phyloP scores from a whole-genome alignment of 306 rosid species.

The Fagus sylvatica region DNA sequence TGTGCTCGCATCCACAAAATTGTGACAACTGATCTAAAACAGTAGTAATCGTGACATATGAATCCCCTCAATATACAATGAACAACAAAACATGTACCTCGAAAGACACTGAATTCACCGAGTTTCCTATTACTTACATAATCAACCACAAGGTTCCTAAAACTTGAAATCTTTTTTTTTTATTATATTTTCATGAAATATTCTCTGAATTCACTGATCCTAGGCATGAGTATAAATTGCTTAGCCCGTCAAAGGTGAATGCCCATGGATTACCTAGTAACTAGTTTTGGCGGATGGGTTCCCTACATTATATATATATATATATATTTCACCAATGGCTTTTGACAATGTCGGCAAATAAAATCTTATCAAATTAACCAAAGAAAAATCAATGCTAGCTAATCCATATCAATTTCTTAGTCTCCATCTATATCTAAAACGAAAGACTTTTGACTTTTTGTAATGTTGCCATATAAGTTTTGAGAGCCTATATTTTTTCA shows the following conservation, averaged over 20 bases:
- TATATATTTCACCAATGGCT: not conserved
- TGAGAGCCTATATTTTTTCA: too few relatives aligned
- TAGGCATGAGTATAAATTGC: not conserved
- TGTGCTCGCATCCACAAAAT: conserved; percentile 12
- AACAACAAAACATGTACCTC: not conserved
- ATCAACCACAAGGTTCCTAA: not conserved
- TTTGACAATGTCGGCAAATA: not conserved
- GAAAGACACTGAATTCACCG: not conserved
- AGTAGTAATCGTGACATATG: not conserved
- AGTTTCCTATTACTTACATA: not conserved
- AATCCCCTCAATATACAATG: not conserved
- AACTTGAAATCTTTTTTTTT: not conserved
- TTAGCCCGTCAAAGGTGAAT: too few relatives aligned
- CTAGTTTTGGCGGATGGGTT: too few relatives aligned
- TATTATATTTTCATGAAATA: not conserved
- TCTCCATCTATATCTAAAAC: too few relatives aligned
- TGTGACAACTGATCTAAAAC: not conserved
- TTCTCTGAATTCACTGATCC: not conserved
- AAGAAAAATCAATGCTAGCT: not conserved
- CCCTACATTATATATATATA: too few relatives aligned
- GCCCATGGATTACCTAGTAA: too few relatives aligned
- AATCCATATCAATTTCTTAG: too few relatives aligned
- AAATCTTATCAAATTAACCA: not conserved
- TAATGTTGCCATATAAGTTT: too few relatives aligned
- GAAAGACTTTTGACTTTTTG: too few relatives aligned